These are phyloP conservation scores for Ophiosphaerella herpotricha DNA, from an alignment of 2,329 filamentous ascomycete genomes.

Conservation along the genomic window DNA sequence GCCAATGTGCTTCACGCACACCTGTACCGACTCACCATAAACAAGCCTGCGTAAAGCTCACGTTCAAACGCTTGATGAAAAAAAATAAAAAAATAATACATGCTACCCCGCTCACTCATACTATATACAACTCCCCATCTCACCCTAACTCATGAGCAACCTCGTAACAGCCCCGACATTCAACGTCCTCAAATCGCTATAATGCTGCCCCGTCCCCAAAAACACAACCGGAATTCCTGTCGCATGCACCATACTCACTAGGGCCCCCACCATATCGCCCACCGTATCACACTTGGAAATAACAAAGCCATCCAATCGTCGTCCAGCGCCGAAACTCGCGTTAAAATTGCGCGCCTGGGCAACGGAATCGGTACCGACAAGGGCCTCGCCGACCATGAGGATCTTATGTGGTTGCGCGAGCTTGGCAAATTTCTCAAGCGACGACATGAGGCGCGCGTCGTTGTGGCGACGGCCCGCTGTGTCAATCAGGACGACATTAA, in stretches of 20 bases:
- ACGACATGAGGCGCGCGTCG: conserved; percentile 93
- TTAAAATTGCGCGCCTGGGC: conserved; percentile 98
- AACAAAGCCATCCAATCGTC: conserved; percentile 92
- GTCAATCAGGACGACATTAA: conserved; percentile 95
- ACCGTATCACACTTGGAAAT: conserved; percentile 99
- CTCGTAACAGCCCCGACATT: conserved; percentile 68
- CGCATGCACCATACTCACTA: conserved; percentile 96
- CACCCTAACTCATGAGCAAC: conserved; percentile 59
- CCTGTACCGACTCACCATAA: no score
- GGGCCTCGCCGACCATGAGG: conserved; percentile 91
- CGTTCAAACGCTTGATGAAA: no score
- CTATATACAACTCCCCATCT: background rate
- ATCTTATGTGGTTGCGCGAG: conserved; percentile 97
- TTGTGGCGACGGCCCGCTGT: conserved; percentile 95
- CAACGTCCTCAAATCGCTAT: conserved; percentile 66
- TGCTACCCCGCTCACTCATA: background rate
- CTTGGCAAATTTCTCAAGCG: conserved; percentile 95
- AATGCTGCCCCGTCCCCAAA: conserved; percentile 74
- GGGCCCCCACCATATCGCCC: conserved; percentile 95
- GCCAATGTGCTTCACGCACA: no score
- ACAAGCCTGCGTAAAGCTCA: no score
- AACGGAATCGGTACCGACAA: conserved; percentile 94
- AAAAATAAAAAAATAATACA: background rate
- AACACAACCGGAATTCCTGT: conserved; percentile 96
- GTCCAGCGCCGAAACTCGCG: conserved; percentile 79